These are phyloP conservation scores for Scheffersomyces stipitis DNA, from an alignment of 805 yeast genomes.

Conservation along the genomic window DNA sequence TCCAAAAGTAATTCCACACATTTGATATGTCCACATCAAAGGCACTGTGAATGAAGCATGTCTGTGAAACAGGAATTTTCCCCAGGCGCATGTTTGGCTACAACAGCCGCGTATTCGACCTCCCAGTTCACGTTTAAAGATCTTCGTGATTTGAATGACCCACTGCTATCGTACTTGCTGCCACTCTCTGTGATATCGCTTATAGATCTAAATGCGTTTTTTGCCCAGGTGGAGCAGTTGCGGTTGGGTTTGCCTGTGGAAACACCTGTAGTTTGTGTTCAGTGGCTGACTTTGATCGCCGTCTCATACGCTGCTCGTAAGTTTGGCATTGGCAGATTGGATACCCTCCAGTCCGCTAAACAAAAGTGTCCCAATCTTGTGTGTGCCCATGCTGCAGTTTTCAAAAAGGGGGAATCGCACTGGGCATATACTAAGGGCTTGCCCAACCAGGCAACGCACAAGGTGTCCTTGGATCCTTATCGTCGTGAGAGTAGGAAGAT, in stretches of 20 bases:
- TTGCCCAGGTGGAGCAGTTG: constrained; percentile 89
- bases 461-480: constrained; percentile 89
- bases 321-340: constrained; percentile 80
- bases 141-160: constrained; percentile 47
- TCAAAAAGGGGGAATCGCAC: constrained; percentile 76
- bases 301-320: constrained; percentile 87
- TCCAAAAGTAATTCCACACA: too few species aligned
- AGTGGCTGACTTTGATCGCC: constrained; percentile 89
- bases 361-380: constrained; percentile 74
- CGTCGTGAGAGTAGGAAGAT: constrained; percentile 84
- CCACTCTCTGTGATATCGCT: constrained; percentile 81
- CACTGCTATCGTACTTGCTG: constrained; percentile 51
- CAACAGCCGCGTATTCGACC: too few species aligned
- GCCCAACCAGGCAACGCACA: constrained; percentile 64
- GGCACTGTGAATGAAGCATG: too few species aligned
- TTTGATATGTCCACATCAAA: too few species aligned
- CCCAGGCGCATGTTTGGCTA: not conserved
- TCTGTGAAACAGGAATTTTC: constrained; percentile 2
- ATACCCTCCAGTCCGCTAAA: constrained; percentile 63
- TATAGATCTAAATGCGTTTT: constrained; percentile 91
- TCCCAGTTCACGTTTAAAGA: constrained; percentile 52
- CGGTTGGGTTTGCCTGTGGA: constrained; percentile 61
- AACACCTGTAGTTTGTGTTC: constrained; percentile 91
- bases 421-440: constrained; percentile 72
- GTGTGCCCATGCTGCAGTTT: constrained; percentile 91